Base-by-base conservation (phyloP, 2,329 filamentous ascomycete species). In the Talaromyces sp. region DNA sequence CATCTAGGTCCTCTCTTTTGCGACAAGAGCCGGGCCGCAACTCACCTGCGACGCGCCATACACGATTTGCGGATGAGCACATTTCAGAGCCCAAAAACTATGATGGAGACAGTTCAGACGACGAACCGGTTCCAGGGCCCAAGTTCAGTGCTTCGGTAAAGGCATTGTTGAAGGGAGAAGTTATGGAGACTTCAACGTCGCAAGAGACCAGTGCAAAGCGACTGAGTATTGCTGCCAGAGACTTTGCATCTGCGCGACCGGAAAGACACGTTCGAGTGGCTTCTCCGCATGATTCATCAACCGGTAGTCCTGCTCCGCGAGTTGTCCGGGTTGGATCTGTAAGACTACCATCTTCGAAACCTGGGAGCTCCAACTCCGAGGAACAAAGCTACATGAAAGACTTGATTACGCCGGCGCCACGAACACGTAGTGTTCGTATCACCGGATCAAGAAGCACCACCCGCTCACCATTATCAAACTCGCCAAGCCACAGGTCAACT, bases 121-220 rank as follows among this genome's bases (percentile, higher is more conserved):
- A 97, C 73, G 94, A 97, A 78, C 50, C 54, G 22, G 91, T 96
- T 33, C 90, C 91, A 17, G 90, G 92, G 70, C 93, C 93, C 72
- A 96, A 95, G 80, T 90, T 97, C 75, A 97, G 93, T 75, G 93
- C 93, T 72, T 86, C 95, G 70, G 96, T 94, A 58, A 94, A 95
- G 74, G 93, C 92, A 22, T 83, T 97, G 17, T 84, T 97, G 62
- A 83, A 83, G 61, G 81, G 82, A 67, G 83, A 84, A 69, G 81
- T 75, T 27, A 73, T 79, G 54, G 87, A 89, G 50, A 85, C 86
- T 59, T 84, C 81, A 3, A 84, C 86, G 9, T 68, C 76, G 71
- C 58, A 74, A 57, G 67, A 79, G 69, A 69, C 73, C 72, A 66
- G 70, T 72, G 37, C 69, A 66, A 57, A 72, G 69, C 61, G 69